Evolutionary conservation across 2,329 filamentous ascomycete genomes (phyloP), one percentile per base, ranked within the genome.

Genomic region (Lithohypha guttulata): DNA sequence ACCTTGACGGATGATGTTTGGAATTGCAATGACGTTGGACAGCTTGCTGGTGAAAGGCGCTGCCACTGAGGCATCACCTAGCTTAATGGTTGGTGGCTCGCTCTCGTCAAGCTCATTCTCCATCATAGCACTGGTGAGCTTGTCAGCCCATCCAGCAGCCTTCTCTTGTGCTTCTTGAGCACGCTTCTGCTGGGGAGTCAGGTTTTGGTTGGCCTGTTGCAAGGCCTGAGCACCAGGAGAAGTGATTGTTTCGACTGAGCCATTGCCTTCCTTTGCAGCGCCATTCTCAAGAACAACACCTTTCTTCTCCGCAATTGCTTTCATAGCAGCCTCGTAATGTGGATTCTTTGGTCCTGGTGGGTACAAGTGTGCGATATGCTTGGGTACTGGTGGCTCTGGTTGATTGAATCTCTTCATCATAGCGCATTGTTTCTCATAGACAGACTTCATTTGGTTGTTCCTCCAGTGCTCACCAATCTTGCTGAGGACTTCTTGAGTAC

Each of bases 41-140:
- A 98, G 75, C 66, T 98, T 98, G 59, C 85, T 94, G 1, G 91
- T 98, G 61, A 98, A 98, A 0, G 91, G 91, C 1, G 91, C 91
- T 27, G 91, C 91, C 39, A 96, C 89, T 0, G 91, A 98, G 5
- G 91, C 91, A 61, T 98, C 91, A 47, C 91, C 91, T 30, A 98
- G 75, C 67, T 98, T 98, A 59, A 98, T 84, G 2, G 86, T 87
- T 2, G 93, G 91, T 1, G 91, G 89, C 61, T 96, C 91, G 51
- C 78, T 80, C 37, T 93, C 84, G 50, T 84, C 83, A 41, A 96
- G 65, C 57, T 95, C 85, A 38, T 75, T 75, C 54, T 95, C 85
- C 79, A 96, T 81, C 81, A 96, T 86, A 37, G 75, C 79, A 41
- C 77, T 71, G 5, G 85, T 84, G 50, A 96, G 73, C 63, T 84